Evolutionary conservation across 139 green algal species (phyloP), one percentile per base, ranked within the genome.

Genomic region (Picochlorum sp.): DNA sequence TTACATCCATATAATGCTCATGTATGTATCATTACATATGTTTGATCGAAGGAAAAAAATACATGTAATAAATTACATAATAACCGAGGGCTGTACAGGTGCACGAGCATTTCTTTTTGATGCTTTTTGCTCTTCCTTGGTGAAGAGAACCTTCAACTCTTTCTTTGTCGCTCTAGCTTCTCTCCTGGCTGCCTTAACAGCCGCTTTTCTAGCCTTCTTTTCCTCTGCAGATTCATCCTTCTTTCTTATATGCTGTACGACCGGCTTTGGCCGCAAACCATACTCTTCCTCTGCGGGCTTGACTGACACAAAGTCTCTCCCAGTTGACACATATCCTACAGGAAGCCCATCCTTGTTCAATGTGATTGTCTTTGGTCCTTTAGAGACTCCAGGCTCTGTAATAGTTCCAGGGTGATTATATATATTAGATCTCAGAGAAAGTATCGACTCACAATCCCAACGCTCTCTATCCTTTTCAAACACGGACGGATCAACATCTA

Each of bases 361-460:
- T 7, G 45, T 56, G n/a, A 77, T 67, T 13, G 67, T 45, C 41
- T 52, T 45, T 44, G 63, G 44, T 38, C 18, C 47, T 52, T 24
- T 28, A 14, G 24, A 15, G 54, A 34, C 56, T 47, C 57, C 45
- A 51, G 59, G 57, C 16, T 81, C 77, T 2, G 62, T 66, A 38
- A 97, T 92, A 34, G 58, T 65, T 5, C 57, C 82, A 2, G 91
- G 91, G 45, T 95, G 85, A 70, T 72, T 90, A 66, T 90, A 80
- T 49, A 91, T 57, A 74, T 90, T 97, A 31, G 79, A 88, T 3
- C 78, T 70, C 49, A 90, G 69, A 4, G 78, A 89, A 31, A 95
- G 74, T 16, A 95, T 75, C 9, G 73, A 86, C 71, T 97, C 91
- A 67, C 86, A 95, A 77, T 97, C 91, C 91, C 90, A 97, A 3